Evolutionary conservation across 805 yeast genomes (phyloP), one percentile per base, ranked within the genome.

Genomic region (Hanseniaspora valbyensis): DNA sequence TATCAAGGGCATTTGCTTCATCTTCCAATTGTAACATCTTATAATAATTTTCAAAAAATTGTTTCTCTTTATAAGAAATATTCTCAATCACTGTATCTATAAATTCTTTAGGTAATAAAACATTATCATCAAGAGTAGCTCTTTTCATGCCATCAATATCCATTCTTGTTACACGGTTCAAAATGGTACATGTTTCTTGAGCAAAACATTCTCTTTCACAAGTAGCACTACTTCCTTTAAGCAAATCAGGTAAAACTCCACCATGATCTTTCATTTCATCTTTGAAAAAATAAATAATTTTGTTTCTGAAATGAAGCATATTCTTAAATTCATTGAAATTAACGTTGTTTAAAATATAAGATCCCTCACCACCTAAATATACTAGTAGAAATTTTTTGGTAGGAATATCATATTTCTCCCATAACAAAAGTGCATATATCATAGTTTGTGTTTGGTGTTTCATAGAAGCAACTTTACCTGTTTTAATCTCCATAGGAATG

Each of bases 371-470:
- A 52, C 79, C 79, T 0, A 95, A 80, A 63, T 89, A 92, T 7
- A 83, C 83, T 26, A 92, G 68, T 30, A 87, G 66, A 44, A 80
- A 83, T 51, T 77, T 76, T 3, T 73, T 69, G 2, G 83, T 75
- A 21, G 82, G 80, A 39, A 83, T 66, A 36, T 78, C 81, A 62
- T 90, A 90, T 24, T 94, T 68, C 55, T 92, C 97, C 42, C 78
- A 77, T 58, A 87, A 73, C 52, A 92, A 66, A 14, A 90, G 65
- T 0, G 95, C 79, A 60, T 92, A 92, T 6, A 92, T 67, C 0
- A 89, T 73, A 0, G 92, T 82, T 62, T 92, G 98, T 0, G 95
- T 95, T 45, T 83, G 78, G 62, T 92, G 96, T 2, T 81, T 65
- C 4, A 81, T 62, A 34, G 78, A 70, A 42, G 76, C 77, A 29